phyloP scores from a whole-genome alignment of 2,329 filamentous ascomycete genomes.

The Stachybotrys echinatus region DNA sequence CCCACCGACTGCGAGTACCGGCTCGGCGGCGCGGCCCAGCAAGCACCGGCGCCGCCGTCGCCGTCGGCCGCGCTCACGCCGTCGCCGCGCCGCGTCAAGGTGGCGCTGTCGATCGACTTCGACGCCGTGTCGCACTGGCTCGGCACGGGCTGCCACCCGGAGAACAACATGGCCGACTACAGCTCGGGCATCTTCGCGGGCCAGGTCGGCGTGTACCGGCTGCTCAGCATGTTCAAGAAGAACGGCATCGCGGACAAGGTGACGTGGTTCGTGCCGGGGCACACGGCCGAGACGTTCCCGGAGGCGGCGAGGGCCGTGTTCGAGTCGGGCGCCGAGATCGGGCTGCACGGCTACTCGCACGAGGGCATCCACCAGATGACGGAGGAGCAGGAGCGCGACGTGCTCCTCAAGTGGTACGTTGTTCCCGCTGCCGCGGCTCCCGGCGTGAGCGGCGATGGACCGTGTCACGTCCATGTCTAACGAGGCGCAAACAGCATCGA shows the following conservation, averaged over 20 bases:
- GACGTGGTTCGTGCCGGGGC: conserved; percentile 45
- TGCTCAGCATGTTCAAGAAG: conserved; percentile 40
- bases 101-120: conserved; percentile 34
- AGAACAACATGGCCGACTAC: conserved; percentile 10
- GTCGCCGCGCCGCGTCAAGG: conserved; percentile 15
- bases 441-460: too few relatives aligned
- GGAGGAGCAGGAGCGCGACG: conserved; percentile 37
- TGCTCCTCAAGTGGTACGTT: conserved; percentile 29
- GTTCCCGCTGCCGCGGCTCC: too few relatives aligned
- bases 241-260: conserved; percentile 37
- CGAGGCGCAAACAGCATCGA: conserved; percentile 22
- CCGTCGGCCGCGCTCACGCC: not conserved
- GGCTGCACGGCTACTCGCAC: conserved; percentile 43
- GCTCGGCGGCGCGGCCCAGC: not conserved
- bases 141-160: conserved; percentile 42
- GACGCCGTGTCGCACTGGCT: conserved; percentile 49
- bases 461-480: too few relatives aligned
- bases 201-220: conserved; percentile 39
- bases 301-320: conserved; percentile 31
- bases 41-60: not conserved
- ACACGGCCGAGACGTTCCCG: conserved; percentile 41
- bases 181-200: conserved; percentile 8
- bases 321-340: conserved; percentile 38
- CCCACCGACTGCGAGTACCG: conserved; percentile 26
- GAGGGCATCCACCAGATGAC: conserved; percentile 39